Evolutionary conservation across 2,329 filamentous ascomycete genomes (phyloP), one percentile per base, ranked within the genome.

Genomic region (Gnomoniopsis smithogilvyi): DNA sequence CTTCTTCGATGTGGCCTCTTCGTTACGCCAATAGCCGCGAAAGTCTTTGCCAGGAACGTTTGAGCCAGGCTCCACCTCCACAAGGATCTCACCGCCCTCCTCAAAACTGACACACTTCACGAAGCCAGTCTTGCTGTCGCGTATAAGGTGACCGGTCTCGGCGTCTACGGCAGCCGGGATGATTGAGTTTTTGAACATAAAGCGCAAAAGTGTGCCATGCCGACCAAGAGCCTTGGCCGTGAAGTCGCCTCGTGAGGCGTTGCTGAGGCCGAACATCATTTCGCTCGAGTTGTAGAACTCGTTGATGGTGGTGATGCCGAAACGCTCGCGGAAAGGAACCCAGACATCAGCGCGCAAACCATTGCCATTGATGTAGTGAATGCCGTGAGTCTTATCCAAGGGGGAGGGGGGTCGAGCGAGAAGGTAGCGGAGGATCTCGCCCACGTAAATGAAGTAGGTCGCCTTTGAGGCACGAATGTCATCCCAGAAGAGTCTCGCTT

Each of bases 261-360:
- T 90, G 57, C 85, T 71, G 11, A 92, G 74, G 0, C 72, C 71
- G 65, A 92, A 81, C 52, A 91, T 79, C 33, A 89, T 88, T 71
- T 93, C 90, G 1, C 87, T 90, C 59, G 86, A 89, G 69, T 88
- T 90, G 78, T 91, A 93, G 73, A 93, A 92, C 70, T 93, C 90
- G 61, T 76, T 77, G 2, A 93, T 83, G 30, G 82, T 79, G 14
- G 78, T 72, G 64, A 90, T 81, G 54, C 80, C 81, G 68, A 89
- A 89, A 14, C 86, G 79, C 51, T 87, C 81, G 45, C 81, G 74
- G 70, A 90, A 90, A 22, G 79, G 76, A 33, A 78, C 72, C 87
- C 87, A 91, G 1, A 90, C 84, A 65, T 91, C 88, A 0, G 87
- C 86, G 1, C 87, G 79, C 65, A 89, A 76, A 1, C 87, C 87